Base-by-base conservation (phyloP, 805 yeast genomes). In the Ogataea zsoltii region DNA sequence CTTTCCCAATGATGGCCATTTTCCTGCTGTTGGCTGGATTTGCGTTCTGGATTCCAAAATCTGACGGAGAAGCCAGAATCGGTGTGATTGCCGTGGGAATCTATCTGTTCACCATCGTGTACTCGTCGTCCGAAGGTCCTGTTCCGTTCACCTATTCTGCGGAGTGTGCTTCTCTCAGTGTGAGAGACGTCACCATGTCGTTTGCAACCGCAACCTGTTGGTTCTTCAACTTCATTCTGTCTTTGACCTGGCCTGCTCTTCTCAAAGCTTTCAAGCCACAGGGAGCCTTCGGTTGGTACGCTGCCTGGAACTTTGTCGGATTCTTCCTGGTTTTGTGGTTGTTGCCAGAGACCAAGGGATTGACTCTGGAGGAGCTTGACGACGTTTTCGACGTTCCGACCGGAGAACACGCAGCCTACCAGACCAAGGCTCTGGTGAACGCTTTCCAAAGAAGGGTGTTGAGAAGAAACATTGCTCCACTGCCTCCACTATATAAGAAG, bases 71-170 rank as follows among this genome's bases (percentile, higher is more conserved):
- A 7, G 83, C 82, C 6, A 75, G 86, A 58, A 66, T 84, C 48
- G 96, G 82, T 7, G 74, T 84, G 40, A 81, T 87, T 45, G 72
- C 84, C 4, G 67, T 80, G 50, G 95, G 94, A 55, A 82, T 88
- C 48, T 88, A 88, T 62, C 61, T 88, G 23, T 88, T 77, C 66
- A 71, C 88, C 0, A 75, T 80, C 36, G 83, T 85, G 46, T 88
- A 88, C 67, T 86, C 95, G 0, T 80, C 86, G 3, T 92, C 95
- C 44, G 88, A 85, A 63, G 96, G 96, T 38, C 95, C 94, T 10
- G 94, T 88, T 37, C 95, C 96, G 3, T 88, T 88, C 70, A 85
- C 94, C 2, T 86, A 88, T 60, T 82, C 90, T 23, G 95, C 96
- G 10, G 96, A 88, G 66, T 86, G 85, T 56, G 79, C 85, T 69